Conservation (phyloP, 371 early-diverging fungal genomes). For the Mucor sp. region DNA sequence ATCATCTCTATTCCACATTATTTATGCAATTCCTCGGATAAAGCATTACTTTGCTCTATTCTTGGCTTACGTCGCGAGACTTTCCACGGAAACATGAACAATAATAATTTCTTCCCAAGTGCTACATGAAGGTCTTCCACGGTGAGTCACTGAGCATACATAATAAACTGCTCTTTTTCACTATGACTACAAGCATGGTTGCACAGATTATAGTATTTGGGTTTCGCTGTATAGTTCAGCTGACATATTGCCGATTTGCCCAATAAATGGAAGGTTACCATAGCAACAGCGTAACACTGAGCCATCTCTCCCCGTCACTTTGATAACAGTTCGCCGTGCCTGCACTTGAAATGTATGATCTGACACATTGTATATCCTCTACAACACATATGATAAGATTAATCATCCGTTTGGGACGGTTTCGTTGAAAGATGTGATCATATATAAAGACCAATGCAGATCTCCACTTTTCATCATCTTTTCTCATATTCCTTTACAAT, state of each 20-base stretch:
- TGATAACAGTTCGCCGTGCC: background rate
- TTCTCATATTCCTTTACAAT: background rate
- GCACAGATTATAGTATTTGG: background rate
- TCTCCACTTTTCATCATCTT: background rate
- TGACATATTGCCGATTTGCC: background rate
- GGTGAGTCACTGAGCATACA: background rate
- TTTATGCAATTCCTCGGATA: background rate
- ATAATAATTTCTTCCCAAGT: background rate
- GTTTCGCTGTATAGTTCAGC: background rate
- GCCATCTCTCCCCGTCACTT: background rate
- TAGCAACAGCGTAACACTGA: background rate
- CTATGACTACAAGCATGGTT: background rate
- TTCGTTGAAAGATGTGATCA: background rate
- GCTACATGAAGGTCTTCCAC: background rate
- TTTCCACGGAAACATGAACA: background rate
- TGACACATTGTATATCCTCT: background rate
- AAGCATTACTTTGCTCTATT: background rate
- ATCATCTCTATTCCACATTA: background rate
- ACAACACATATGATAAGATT: background rate
- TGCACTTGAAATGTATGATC: slow-evolving; percentile 1
- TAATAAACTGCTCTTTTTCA: background rate
- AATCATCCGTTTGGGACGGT: slow-evolving; percentile 5
- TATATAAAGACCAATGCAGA: background rate
- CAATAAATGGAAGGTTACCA: background rate
- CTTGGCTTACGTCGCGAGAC: background rate